A percentile compares a stretch with the other conserved stretches of the same genome.
Conservation (phyloP, 768 basidiomycete genomes). For the Myochromella boudieri region DNA sequence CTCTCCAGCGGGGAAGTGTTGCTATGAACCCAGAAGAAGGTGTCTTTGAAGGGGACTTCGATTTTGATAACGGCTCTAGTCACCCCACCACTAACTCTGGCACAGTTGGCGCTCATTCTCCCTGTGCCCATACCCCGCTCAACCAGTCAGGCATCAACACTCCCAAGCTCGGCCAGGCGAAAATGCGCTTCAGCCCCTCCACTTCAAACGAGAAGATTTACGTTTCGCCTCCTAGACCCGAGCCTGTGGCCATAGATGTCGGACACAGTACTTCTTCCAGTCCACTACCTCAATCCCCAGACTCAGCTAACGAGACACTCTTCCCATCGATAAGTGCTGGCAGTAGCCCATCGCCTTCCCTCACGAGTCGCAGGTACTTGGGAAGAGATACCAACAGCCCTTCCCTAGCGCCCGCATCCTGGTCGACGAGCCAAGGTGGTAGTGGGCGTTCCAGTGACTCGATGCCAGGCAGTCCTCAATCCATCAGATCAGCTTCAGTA, state of each 20-base stretch:
- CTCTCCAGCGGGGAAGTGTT: conserved; percentile 24
- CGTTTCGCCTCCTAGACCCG: conserved; percentile 49
- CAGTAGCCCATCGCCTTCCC: conserved; percentile 21
- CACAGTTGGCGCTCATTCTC: conserved; percentile 14
- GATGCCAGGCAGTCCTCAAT: conserved; percentile 10
- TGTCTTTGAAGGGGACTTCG: conserved; percentile 57
- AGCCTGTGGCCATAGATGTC: conserved; percentile 62
- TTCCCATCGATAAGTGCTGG: conserved; percentile 25
- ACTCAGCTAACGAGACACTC: conserved; percentile 26
- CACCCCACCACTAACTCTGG: conserved; percentile 8
- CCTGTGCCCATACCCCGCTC: conserved; percentile 16
- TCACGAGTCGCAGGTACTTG: not conserved
- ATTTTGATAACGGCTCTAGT: conserved; percentile 32
- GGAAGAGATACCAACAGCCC: conserved; percentile 13
- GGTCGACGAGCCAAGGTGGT: conserved; percentile 6
- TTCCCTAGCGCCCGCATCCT: conserved; percentile 14
- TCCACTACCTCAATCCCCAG: conserved; percentile 22
- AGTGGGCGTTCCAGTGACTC: not conserved
- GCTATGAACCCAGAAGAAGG: conserved; percentile 42
- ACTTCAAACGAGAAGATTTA: conserved; percentile 54
- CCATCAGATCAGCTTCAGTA: conserved; percentile 21
- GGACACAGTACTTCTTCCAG: conserved; percentile 29
- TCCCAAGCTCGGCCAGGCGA: conserved; percentile 21
- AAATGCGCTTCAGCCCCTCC: conserved; percentile 28
- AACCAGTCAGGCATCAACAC: conserved; percentile 22